Evolutionary conservation across 306 rosid genomes (phyloP), one percentile per base, ranked within the genome.

Genomic region (Albizia julibrissin): DNA sequence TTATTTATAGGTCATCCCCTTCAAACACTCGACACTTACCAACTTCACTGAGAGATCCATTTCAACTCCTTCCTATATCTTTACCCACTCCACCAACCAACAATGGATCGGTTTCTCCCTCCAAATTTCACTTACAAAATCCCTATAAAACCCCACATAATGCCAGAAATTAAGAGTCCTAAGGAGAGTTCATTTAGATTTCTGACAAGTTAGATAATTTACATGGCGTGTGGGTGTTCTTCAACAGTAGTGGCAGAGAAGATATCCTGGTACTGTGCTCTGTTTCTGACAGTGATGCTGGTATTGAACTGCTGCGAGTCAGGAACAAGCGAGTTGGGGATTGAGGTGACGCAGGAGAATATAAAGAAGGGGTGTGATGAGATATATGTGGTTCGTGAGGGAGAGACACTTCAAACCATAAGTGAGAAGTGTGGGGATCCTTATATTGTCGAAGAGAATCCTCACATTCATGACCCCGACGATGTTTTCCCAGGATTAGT

Each of bases 401-500:
- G 94, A 77, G 94, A 94, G 75, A 92, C 98, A 1, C 86, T 94
- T 71, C 95, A 94, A 14, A 89, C 91, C 29, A 94, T 94, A 0
- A 89, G 91, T 77, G 98, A 94, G 77, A 89, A 89, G 34, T 94
- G 98, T 78, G 92, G 91, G 26, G 97, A 92, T 86, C 93, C 97
- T 7, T 92, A 73, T 58, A 92, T 94, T 75, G 90, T 94, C 54
- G 92, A 94, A 78, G 91, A 92, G 68, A 94, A 94, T 85, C 98
- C 97, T 16, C 97, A 92, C 69, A 92, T 94, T 21, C 89, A 94
- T 59, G 98, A 94, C 71, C 91, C 93, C 0, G 97, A 92, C 73
- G 95, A 92, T 80, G 92, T 94, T 72, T 94, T 89, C 80, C 98
- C 97, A 52, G 98, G 97, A 64, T 84, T 93, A 12, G 91, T 94